Percentiles rank a stretch among this genome's conserved stretches.
These are phyloP conservation scores for Saturnispora silvae DNA, from an alignment of 805 yeast genomes.

Conservation along the genomic window DNA sequence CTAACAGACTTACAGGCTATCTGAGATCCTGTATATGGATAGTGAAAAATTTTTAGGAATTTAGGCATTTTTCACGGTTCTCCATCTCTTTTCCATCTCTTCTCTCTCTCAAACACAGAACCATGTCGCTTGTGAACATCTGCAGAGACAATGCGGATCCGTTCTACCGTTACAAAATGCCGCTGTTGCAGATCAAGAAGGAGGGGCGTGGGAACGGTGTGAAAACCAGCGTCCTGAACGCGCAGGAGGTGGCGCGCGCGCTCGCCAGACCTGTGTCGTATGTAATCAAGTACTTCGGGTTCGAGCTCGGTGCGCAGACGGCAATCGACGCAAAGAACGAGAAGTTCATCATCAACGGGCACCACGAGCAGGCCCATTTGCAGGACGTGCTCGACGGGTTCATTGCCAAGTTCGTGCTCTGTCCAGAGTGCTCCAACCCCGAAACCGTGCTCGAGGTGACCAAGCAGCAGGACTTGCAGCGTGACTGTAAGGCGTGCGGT, in stretches of 20 bases:
- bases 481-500: conserved; percentile 99
- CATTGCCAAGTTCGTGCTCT: conserved; percentile 82
- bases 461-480: conserved; percentile 62
- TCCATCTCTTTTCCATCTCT: not conserved
- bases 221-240: conserved; percentile 85
- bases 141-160: conserved; percentile 97
- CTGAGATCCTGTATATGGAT: no score
- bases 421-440: conserved; percentile 93
- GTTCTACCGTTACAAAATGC: conserved; percentile 99
- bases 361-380: conserved; percentile 78
- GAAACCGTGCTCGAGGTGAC: conserved; percentile 86
- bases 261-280: conserved; percentile 88
- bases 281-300: conserved; percentile 89
- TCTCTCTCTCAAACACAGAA: not conserved
- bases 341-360: conserved; percentile 89
- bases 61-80: not conserved
- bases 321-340: conserved; percentile 69
- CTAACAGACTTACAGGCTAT: no score
- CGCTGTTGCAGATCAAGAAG: conserved; percentile 90
- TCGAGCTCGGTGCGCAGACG: conserved; percentile 95
- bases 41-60: no score
- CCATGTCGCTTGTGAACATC: conserved; percentile 88
- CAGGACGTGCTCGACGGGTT: conserved; percentile 94
- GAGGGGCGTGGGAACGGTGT: conserved; percentile 99
- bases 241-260: conserved; percentile 89